Conservation (phyloP, 345 rosid genomes). For the Acer yangbiense region DNA sequence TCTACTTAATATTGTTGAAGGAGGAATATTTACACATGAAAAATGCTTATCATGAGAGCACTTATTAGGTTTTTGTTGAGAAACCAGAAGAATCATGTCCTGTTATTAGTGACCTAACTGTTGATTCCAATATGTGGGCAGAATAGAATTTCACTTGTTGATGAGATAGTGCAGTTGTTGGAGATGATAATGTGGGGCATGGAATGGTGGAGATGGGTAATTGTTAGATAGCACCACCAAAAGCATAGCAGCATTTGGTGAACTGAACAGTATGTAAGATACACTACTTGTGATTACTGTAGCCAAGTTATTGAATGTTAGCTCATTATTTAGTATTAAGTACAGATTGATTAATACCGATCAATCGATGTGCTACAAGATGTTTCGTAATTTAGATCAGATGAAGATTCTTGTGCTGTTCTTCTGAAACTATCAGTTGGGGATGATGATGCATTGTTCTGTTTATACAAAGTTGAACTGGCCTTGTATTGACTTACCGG, state of each 20-base stretch:
- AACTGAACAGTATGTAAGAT: conserved; percentile 18
- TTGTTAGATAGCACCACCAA: neutral
- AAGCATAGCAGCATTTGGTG: conserved; percentile 1
- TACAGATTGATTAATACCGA: neutral
- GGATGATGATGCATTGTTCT: neutral
- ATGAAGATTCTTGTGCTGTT: neutral
- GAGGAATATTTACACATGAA: neutral
- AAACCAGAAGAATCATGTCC: neutral
- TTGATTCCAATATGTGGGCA: neutral
- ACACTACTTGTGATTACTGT: conserved; percentile 1
- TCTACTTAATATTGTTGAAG: neutral
- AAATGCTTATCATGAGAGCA: neutral
- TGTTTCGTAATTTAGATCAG: neutral
- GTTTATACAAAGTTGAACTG: neutral
- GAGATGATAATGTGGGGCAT: conserved; percentile 6
- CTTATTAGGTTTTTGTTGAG: neutral
- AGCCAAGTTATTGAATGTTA: neutral
- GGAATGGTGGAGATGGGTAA: neutral
- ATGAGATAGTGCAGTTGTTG: conserved; percentile 1
- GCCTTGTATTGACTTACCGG: neutral
- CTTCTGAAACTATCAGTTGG: neutral
- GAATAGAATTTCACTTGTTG: neutral
- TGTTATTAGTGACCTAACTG: neutral
- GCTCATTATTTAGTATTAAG: neutral
- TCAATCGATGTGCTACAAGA: no score